Base-by-base conservation (phyloP, 805 yeast species). In the Sungouiozyma intestinalis region DNA sequence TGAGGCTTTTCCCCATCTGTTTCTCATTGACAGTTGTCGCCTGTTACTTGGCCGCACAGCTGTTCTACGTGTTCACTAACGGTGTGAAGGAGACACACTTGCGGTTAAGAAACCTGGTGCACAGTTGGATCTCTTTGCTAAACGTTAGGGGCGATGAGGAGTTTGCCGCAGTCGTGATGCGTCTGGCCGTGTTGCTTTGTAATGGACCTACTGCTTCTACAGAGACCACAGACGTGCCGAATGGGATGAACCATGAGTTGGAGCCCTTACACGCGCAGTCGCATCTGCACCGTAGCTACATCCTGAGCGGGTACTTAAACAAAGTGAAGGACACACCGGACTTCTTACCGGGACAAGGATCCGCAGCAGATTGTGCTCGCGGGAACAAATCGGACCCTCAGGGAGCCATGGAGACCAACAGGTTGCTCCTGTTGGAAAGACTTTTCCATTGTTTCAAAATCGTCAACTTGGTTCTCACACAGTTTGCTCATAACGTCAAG, bases 131-230 rank as follows among this genome's bases (percentile, higher is more conserved):
- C 11, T 17, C 57, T 20, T 24, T 24, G 11, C 11, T 24, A 11
- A 52, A 51, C 32, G 51, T 54, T 35, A 56, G 58, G 2, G 62
- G 61, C 3, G 60, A 57, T 40, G 60, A 54, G 40, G 61, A 58
- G 20, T 56, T 51, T 36, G 49, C 55, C 9, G 44, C 40, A 16
- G 54, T 52, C 7, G 45, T 50, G 13, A 43, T 43, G 11, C 54
- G 51, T 33, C 40, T 54, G 9, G 53, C 58, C 14, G 37, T 52
- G 29, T 32, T 54, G 32, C 44, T 54, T 16, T 56, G 56, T 38
- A 50, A 48, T 39, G 57, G 55, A n/a, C 43, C 41, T 11, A 51
- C 53, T 32, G 40, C 52, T 3, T 42, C 45, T 36, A 44, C 47
- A 20, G 29, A 24, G 29, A 11, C 29, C 29, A 24, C 29, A 24